These are phyloP conservation scores for Apiospora koreana DNA, from an alignment of 2,329 filamentous ascomycete genomes.

Conservation along the genomic window DNA sequence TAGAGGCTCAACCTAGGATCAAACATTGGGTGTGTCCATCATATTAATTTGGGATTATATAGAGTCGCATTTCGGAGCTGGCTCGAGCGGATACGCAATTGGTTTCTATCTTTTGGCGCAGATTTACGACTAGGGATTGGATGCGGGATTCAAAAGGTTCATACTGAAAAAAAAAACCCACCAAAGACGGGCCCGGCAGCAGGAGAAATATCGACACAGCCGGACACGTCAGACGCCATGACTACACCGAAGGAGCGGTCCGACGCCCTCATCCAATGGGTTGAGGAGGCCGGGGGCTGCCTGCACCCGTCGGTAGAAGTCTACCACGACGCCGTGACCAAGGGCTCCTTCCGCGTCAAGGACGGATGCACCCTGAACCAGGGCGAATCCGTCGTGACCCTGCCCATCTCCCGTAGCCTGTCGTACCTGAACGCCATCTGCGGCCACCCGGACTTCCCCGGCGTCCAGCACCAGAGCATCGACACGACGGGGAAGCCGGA, in stretches of 20 bases:
- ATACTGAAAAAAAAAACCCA: not conserved
- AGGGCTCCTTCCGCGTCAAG: slow-evolving; percentile 56
- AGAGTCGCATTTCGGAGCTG: too few species aligned
- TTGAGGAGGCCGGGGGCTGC: slow-evolving; percentile 42
- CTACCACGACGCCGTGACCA: slow-evolving; percentile 50
- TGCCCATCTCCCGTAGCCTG: slow-evolving; percentile 54
- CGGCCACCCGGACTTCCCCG: slow-evolving; percentile 28
- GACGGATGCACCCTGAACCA: slow-evolving; percentile 30
- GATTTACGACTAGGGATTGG: not conserved
- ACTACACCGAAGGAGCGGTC: slow-evolving; percentile 27
- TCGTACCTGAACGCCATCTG: slow-evolving; percentile 60
- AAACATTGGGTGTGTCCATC: too few species aligned
- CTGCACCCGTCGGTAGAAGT: slow-evolving; percentile 56
- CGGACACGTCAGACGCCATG: slow-evolving; percentile 17
- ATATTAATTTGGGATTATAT: too few species aligned
- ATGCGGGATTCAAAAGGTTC: not conserved
- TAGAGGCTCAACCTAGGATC: too few species aligned
- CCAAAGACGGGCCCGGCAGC: not conserved
- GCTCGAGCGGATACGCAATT: not conserved
- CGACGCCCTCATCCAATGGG: slow-evolving; percentile 49
- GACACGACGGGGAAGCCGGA: slow-evolving; percentile 8
- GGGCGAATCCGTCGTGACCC: slow-evolving; percentile 49
- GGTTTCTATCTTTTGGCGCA: too few species aligned
- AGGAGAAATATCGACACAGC: not conserved
- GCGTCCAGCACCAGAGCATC: slow-evolving; percentile 16